Conservation (phyloP, 2,329 filamentous ascomycete genomes). For the Sporothrix mexicana region DNA sequence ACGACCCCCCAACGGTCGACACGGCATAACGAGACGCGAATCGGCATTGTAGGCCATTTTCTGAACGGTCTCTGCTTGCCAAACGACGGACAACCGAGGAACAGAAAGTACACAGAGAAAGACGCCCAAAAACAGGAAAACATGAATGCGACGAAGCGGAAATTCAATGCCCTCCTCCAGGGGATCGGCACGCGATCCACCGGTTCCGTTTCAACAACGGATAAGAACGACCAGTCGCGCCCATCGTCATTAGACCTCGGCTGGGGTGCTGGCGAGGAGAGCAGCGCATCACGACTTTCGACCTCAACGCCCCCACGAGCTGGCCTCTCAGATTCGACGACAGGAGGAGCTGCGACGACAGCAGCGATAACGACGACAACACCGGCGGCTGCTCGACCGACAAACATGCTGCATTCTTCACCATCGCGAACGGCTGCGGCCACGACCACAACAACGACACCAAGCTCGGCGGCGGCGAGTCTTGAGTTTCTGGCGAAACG, state of each 20-base stretch:
- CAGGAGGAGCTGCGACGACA: neutral
- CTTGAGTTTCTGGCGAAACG: slow-evolving; percentile 58
- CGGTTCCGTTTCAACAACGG: slow-evolving; percentile 48
- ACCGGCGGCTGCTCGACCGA: neutral
- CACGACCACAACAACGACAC: neutral
- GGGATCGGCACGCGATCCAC: slow-evolving; percentile 61
- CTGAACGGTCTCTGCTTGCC: slow-evolving; percentile 1
- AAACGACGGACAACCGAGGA: neutral
- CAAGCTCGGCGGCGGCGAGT: slow-evolving; percentile 39
- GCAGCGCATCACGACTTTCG: slow-evolving; percentile 17
- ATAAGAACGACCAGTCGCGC: slow-evolving; percentile 41
- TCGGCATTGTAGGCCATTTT: neutral
- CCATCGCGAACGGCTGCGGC: neutral
- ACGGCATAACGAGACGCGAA: slow-evolving; percentile 4
- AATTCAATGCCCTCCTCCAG: slow-evolving; percentile 78
- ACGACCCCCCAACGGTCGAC: neutral
- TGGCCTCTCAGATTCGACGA: neutral
- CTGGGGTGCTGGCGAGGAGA: slow-evolving; percentile 20
- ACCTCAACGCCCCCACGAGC: neutral
- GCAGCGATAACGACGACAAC: neutral
- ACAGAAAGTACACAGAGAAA: neutral
- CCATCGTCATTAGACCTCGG: slow-evolving; percentile 15
- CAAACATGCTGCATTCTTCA: slow-evolving; percentile 6
- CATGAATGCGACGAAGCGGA: slow-evolving; percentile 82
- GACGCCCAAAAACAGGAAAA: slow-evolving; percentile 14